Evolutionary conservation across 2,329 filamentous ascomycete species (phyloP), one percentile per base, ranked within the genome.

Genomic region (Tolypocladium sp.): DNA sequence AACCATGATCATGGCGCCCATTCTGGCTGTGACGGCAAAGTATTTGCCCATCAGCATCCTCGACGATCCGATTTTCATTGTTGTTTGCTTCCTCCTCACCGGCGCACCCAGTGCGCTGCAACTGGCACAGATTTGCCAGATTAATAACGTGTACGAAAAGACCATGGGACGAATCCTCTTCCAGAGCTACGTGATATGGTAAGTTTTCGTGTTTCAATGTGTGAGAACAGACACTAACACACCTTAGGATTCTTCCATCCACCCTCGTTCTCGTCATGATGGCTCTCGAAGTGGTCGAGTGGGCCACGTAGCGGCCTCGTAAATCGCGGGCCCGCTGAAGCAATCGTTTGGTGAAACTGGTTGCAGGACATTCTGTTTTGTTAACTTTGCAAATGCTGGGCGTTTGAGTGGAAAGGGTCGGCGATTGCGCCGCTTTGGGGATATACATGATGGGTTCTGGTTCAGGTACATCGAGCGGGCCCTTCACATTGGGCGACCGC

Each of bases 61-160:
- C 40, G 94, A 95, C 71, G 94, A 99, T 70, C 94, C 94, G 12
- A 99, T 99, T 68, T 99, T 99, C 73, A 87, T 99, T 65, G 91
- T 99, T 65, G 94, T 99, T 41, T 97, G 92, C 76, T 99, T 97
- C 82, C 80, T 99, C 64, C 88, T 99, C 65, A 93, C 91, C 0
- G 94, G 94, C 41, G 94, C 94, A 3, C 94, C 94, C 7, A 95
- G 89, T 63, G 94, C 94, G 33, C 80, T 99, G 63, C 94, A 99
- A 76, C 78, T 99, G 69, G 93, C 94, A 8, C 94, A 99, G 76
- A 99, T 99, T 62, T 99, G 94, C 76, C 94, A 97, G 80, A 90
- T 97, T 76, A 99, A 99, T 74, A 89, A 89, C 63, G 94, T 99
- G 12, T 99, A 91, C 73, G 93, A 97, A 79, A 86, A 88, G 22